These are phyloP conservation scores for Fomes fomentarius DNA, from an alignment of 1,284 basidiomycete genomes.

Conservation along the genomic window DNA sequence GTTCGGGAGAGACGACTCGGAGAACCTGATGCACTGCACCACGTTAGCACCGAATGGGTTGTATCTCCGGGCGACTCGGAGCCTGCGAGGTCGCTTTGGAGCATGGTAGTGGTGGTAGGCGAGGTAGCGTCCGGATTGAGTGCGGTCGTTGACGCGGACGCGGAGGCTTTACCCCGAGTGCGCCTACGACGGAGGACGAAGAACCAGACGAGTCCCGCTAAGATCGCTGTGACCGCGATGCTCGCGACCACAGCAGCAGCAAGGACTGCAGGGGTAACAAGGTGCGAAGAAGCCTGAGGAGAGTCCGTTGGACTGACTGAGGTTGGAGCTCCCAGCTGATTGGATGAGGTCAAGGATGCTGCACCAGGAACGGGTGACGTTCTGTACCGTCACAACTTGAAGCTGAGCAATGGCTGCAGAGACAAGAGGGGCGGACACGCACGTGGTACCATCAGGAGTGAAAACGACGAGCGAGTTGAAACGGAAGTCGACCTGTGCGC, in stretches of 20 bases:
- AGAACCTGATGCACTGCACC: no score
- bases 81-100: no score
- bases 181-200: neutral
- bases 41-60: no score
- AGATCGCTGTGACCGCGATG: conserved; percentile 5
- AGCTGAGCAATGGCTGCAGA: neutral
- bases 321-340: no score
- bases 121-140: no score
- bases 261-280: conserved; percentile 9
- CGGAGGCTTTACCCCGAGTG: neutral
- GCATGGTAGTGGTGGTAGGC: no score
- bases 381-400: neutral
- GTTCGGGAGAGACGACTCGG: no score
- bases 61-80: no score
- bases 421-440: neutral
- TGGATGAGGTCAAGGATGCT: neutral
- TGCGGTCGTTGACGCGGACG: no score
- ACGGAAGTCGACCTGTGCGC: conserved; percentile 19
- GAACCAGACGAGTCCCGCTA: conserved; percentile 4
- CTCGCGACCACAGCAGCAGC: conserved; percentile 14
- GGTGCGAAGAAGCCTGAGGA: neutral
- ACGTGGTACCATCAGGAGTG: conserved; percentile 1
- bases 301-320: no score
- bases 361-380: neutral
- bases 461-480: conserved; percentile 27